phyloP scores from a whole-genome alignment of 2,329 filamentous ascomycete species.

The Aspergillus fischeri region DNA sequence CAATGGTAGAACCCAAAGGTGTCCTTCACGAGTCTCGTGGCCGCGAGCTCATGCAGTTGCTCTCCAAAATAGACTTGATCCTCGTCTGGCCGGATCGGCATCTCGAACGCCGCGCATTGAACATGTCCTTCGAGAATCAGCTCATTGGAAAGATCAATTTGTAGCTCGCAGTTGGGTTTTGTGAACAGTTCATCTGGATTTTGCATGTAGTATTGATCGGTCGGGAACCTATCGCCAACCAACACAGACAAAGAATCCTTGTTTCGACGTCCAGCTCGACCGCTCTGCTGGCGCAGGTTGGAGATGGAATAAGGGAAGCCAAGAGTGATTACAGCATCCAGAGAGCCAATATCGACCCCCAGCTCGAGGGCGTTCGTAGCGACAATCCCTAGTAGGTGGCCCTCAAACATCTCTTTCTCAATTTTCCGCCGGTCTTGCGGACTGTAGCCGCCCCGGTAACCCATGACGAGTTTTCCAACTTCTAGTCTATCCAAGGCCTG shows the following conservation, averaged over 20 bases:
- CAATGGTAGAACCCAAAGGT: slow-evolving; percentile 82
- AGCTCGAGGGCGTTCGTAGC: slow-evolving; percentile 91
- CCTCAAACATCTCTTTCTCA: slow-evolving; percentile 95
- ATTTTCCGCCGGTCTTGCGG: slow-evolving; percentile 83
- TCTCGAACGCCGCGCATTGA: slow-evolving; percentile 91
- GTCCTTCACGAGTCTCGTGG: slow-evolving; percentile 70
- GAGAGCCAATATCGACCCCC: slow-evolving; percentile 88
- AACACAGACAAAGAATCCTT: slow-evolving; percentile 89
- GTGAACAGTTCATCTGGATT: slow-evolving; percentile 91
- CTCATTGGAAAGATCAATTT: slow-evolving; percentile 88
- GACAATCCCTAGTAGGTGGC: slow-evolving; percentile 86
- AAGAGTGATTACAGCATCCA: slow-evolving; percentile 90
- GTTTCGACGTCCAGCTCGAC: slow-evolving; percentile 84
- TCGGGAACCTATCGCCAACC: slow-evolving; percentile 82
- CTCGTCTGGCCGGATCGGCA: slow-evolving; percentile 77
- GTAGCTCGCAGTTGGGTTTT: slow-evolving; percentile 80
- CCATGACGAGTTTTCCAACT: slow-evolving; percentile 79
- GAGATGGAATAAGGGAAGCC: slow-evolving; percentile 95
- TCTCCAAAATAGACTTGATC: slow-evolving; percentile 77
- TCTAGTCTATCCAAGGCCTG: slow-evolving; percentile 68
- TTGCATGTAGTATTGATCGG: slow-evolving; percentile 95
- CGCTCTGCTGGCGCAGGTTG: slow-evolving; percentile 90
- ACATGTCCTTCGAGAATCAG: slow-evolving; percentile 89
- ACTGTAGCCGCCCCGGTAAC: slow-evolving; percentile 92
- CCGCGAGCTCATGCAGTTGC: slow-evolving; percentile 66